Conservation (phyloP, 306 rosid genomes). For the Senna siamea region DNA sequence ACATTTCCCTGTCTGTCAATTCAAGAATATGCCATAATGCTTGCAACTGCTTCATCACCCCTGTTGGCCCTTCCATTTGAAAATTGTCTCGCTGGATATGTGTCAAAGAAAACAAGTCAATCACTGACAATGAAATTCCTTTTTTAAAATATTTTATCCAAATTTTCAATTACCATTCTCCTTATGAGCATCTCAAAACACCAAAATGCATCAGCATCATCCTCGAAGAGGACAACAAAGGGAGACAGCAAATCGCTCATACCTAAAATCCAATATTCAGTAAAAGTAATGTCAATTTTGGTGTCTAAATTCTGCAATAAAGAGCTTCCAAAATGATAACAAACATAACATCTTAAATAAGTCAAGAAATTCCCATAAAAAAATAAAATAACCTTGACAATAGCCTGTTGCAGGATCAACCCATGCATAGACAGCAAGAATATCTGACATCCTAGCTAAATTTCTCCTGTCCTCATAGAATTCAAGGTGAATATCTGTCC, state of each 20-base stretch:
- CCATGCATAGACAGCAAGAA: slow-evolving; percentile 98
- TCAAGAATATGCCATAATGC: slow-evolving; percentile 85
- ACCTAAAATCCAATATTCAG: slow-evolving; percentile 62
- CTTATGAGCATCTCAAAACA: slow-evolving; percentile 98
- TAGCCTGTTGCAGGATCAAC: slow-evolving; percentile 96
- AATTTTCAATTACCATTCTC: slow-evolving; percentile 81
- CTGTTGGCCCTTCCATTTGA: slow-evolving; percentile 94
- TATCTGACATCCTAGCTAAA: slow-evolving; percentile 98
- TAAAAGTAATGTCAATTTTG: slow-evolving; percentile 36
- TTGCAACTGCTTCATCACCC: slow-evolving; percentile 90
- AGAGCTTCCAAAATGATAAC: not conserved
- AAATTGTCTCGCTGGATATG: slow-evolving; percentile 80
- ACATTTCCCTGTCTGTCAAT: slow-evolving; percentile 76
- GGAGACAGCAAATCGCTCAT: slow-evolving; percentile 99
- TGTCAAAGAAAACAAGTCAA: slow-evolving; percentile 45
- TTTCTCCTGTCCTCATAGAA: slow-evolving; percentile 83
- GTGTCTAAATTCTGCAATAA: slow-evolving; percentile 26
- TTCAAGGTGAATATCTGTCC: slow-evolving; percentile 94
- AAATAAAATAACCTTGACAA: slow-evolving; percentile 78
- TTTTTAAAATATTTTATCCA: slow-evolving; percentile 27
- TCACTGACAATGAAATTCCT: slow-evolving; percentile 34
- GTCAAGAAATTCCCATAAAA: slow-evolving; percentile 32
- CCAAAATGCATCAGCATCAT: slow-evolving; percentile 98
- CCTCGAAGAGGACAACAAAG: slow-evolving; percentile 90
- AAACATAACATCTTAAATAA: slow-evolving; percentile 19